Base-by-base conservation (phyloP, 305 asterid species). In the Lippia alba region DNA sequence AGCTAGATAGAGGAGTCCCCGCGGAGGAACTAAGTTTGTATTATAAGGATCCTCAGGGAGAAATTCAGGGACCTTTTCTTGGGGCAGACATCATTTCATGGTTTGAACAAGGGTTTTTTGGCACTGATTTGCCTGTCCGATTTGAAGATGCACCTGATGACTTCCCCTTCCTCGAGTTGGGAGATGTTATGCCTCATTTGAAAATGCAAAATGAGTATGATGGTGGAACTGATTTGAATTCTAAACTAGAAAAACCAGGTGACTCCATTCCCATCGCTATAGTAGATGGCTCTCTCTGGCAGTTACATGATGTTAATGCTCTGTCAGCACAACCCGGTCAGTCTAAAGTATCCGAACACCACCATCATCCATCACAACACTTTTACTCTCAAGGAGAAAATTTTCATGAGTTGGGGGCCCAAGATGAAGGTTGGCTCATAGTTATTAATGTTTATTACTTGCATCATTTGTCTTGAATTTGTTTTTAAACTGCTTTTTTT, bases 21-120 rank as follows among this genome's bases (percentile, higher is more conserved):
- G 91, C 96, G 0, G 99, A 94, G 80, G 96, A 92, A 80, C 70
- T 92, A 78, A 90, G 98, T 83, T 80, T 94, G 81, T 90, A 64
- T 76, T 94, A 94, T 80, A 83, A 83, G 61, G 99, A 94, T 76
- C 99, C 99, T 55, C 99, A 94, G 80, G 99, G 97, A 32, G 96
- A 86, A 74, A 83, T 94, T 54, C 99, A 94, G 80, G 99, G 99
- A 45, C 99, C 99, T 71, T 94, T 94, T 84, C 97, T 94, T 56
- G 98, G 99, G 49, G 90, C 81, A 65, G 99, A 94, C 78, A 92
- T 94, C 74, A 87, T 94, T 54, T 87, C 99, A 55, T 94, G 99
- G 99, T 91, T 79, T 83, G 99, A 94, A 59, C 98, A 94, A 80
- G 99, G 99, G 15, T 94, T 92, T 82, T 94, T 94, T 75, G 99